Base-by-base conservation (phyloP, 257 asterid genomes). In the Anisodus tanguticus region DNA sequence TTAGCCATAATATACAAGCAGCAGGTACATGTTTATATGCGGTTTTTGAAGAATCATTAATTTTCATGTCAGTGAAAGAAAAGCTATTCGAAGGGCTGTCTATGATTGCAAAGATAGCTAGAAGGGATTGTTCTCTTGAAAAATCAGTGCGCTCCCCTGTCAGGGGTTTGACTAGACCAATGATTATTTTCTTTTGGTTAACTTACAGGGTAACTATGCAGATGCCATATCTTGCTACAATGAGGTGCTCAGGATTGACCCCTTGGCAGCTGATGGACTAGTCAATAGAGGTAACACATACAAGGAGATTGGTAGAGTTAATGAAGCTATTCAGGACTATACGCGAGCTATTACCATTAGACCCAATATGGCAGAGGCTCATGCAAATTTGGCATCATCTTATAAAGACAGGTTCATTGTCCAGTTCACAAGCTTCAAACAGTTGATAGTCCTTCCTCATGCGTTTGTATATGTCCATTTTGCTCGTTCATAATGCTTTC, bases 301-400 rank as follows among this genome's bases (percentile, higher is more conserved):
- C 86, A 97, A 97, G 86, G 99, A 97, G 88, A 88, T 95, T 83
- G 99, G 99, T 86, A 92, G 99, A 92, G 98, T 95, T 72, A 91
- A 86, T 62, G 99, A 95, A 83, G 98, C 98, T 83, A 91, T 97
- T 87, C 97, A 93, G 90, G 99, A 97, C 82, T 97, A 97, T 87
- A 55, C 87, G 84, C 93, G 90, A 85, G 99, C 99, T 86, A 95
- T 97, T 86, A 72, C 88, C 82, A 89, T 92, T 80, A 90, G 98
- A 63, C 99, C 99, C 37, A 57, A 92, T 85, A 97, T 97, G 99
- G 95, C 99, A 19, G 99, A 97, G 92, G 99, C 99, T 83, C 98
- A 97, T 93, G 99, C 99, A 70, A 97, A 97, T 92, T 89, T 97
- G 91, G 99, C 99, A 80, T 97, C 98, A 41, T 98, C 98, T 22